A percentile compares a stretch with the other conserved stretches of the same genome.
These are phyloP conservation scores for Pythium aquatile DNA, from an alignment of 352 stramenopile species.

Conservation along the genomic window DNA sequence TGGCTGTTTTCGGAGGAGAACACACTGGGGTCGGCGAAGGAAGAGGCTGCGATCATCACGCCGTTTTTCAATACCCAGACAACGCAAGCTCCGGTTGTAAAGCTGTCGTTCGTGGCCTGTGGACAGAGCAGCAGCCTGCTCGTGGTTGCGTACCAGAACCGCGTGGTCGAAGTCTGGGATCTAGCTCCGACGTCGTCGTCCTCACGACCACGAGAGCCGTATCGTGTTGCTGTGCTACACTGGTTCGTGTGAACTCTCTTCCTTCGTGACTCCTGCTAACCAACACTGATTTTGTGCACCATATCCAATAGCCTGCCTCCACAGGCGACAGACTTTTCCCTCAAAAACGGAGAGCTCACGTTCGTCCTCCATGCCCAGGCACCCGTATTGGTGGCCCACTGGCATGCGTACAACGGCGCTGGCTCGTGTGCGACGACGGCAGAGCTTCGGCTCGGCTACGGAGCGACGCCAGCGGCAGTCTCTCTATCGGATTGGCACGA, in stretches of 20 bases:
- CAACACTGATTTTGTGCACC: background rate
- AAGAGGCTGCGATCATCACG: constrained; percentile 35
- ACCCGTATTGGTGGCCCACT: constrained; percentile 46
- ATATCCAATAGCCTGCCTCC: constrained; percentile 31
- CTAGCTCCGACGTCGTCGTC: constrained; percentile 15
- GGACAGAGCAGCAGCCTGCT: constrained; percentile 33
- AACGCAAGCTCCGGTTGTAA: constrained; percentile 41
- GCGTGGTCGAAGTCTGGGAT: constrained; percentile 51
- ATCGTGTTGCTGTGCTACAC: constrained; percentile 33
- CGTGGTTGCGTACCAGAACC: constrained; percentile 53
- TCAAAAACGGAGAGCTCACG: constrained; percentile 44
- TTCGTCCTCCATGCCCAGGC: constrained; percentile 42
- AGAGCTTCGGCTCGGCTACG: constrained; percentile 16
- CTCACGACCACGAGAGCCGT: constrained; percentile 27
- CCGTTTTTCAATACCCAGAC: constrained; percentile 37
- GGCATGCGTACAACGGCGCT: constrained; percentile 27
- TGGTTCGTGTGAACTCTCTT: constrained; percentile 20
- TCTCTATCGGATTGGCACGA: constrained; percentile 26
- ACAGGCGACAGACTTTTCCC: constrained; percentile 49
- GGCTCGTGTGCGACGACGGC: constrained; percentile 9
- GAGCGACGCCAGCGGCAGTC: background rate
- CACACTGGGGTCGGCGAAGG: constrained; percentile 24
- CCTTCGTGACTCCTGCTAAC: background rate
- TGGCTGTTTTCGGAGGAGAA: constrained; percentile 58
- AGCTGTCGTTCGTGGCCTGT: constrained; percentile 35